Evolutionary conservation across 2,329 filamentous ascomycete species (phyloP).

Genomic region (Exophiala xenobiotica): DNA sequence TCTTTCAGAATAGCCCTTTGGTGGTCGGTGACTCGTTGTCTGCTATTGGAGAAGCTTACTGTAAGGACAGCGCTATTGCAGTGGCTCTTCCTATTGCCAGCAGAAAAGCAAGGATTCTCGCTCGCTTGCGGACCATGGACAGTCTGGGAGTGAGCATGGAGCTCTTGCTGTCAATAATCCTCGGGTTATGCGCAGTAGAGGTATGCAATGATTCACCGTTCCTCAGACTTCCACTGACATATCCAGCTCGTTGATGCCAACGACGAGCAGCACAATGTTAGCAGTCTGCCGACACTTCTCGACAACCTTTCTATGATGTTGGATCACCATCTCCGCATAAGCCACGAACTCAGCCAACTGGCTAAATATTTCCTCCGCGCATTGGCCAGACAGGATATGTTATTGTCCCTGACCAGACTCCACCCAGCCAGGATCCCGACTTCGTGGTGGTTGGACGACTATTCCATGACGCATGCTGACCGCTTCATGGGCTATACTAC

Average conservation of each 20-base stretch:
- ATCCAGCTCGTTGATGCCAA: slow-evolving; percentile 30
- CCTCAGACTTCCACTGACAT: background rate
- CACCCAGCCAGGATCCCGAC: slow-evolving; percentile 31
- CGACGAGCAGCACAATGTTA: slow-evolving; percentile 29
- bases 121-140: slow-evolving; percentile 31
- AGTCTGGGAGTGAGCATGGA: slow-evolving; percentile 30
- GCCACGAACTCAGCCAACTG: slow-evolving; percentile 31
- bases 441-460: slow-evolving; percentile 33
- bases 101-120: slow-evolving; percentile 34
- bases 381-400: slow-evolving; percentile 36
- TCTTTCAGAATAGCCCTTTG: slow-evolving; percentile 34
- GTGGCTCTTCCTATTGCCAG: slow-evolving; percentile 31
- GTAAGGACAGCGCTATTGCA: slow-evolving; percentile 20
- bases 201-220: slow-evolving; percentile 19
- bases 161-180: slow-evolving; percentile 32
- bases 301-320: slow-evolving; percentile 22
- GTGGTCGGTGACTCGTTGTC: slow-evolving; percentile 34
- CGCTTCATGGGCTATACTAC: slow-evolving; percentile 36
- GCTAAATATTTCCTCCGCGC: slow-evolving; percentile 37
- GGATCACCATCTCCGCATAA: slow-evolving; percentile 29
- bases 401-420: slow-evolving; percentile 32
- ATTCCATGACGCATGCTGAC: slow-evolving; percentile 28
- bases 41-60: slow-evolving; percentile 35
- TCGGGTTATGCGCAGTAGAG: slow-evolving; percentile 36
- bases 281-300: slow-evolving; percentile 26